Evolutionary conservation across 805 yeast genomes (phyloP), one percentile per base, ranked within the genome.

Genomic region (Saturnispora serradocipensis): DNA sequence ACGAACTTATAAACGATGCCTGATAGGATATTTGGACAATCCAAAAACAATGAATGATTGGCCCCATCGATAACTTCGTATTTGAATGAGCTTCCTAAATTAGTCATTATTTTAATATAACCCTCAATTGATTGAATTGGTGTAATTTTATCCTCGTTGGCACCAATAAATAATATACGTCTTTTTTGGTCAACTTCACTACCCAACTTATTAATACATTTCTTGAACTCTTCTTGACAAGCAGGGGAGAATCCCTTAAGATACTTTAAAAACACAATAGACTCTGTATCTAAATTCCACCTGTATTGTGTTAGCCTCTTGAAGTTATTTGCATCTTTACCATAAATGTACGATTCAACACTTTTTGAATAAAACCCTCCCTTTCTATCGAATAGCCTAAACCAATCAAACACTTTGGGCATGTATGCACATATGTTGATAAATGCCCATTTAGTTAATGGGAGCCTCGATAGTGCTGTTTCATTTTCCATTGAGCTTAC

Each of bases 241-340:
- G 77, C 72, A 20, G 72, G 67, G n/a, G 61, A 54, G 53, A 82
- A 77, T 2, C 84, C 82, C 35, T 63, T 54, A 1, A 77, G 69
- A 55, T 84, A 81, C 49, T 72, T 70, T 50, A 86, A 65, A 62
- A 86, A 75, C 2, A 78, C 68, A 8, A 57, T 54, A 0, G 88
- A 74, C 47, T 76, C 71, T 15, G 83, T 75, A 63, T 83, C 88
- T 54, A 84, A 59, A 62, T 86, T 86, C 84, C 87, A 82, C 46
- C 88, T 67, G 39, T 85, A 71, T 63, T 86, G 95, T 18, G 80
- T 68, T 43, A 74, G 61, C 48, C 78, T 74, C 46, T 73, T 72
- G 16, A 70, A 58, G 32, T 69, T 66, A 53, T 59, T 60, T 45
- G 60, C 58, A 16, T 59, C 50, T 8, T 30, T 16, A 5, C 10